Conservation (phyloP, 257 asterid species). For the Capsicum chinense region DNA sequence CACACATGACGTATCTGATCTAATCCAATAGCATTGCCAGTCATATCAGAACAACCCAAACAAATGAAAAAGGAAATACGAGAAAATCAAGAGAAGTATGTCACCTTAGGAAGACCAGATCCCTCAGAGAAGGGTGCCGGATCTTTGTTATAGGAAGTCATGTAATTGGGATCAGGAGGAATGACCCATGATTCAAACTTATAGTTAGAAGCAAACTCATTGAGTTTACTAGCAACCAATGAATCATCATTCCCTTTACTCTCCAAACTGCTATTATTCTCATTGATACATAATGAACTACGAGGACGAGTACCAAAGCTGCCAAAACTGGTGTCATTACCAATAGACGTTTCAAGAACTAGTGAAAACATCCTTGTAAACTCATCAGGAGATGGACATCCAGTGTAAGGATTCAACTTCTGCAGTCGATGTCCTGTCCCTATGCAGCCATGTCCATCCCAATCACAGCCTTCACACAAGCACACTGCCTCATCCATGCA, state of each 20-base stretch:
- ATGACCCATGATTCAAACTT: conserved; percentile 23
- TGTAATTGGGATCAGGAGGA: conserved; percentile 35
- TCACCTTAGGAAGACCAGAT: conserved; percentile 51
- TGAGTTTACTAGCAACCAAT: conserved; percentile 27
- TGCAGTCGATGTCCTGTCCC: conserved; percentile 52
- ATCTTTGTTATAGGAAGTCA: conserved; percentile 36
- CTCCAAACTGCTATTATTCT: conserved; percentile 28
- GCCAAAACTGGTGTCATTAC: not conserved
- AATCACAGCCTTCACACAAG: conserved; percentile 58
- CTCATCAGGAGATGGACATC: conserved; percentile 59
- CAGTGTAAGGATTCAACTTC: conserved; percentile 48
- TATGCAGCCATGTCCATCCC: conserved; percentile 46
- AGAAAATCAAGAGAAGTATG: conserved; percentile 30
- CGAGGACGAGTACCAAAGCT: conserved; percentile 7
- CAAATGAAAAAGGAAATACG: conserved; percentile 4
- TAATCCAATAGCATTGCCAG: conserved; percentile 32
- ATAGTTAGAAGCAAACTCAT: conserved; percentile 12
- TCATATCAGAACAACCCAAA: not conserved
- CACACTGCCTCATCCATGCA: conserved; percentile 60
- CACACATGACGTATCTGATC: not conserved
- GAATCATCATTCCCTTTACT: conserved; percentile 31
- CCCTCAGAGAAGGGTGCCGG: conserved; percentile 48
- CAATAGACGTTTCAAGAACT: conserved; percentile 43
- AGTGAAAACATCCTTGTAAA: conserved; percentile 53
- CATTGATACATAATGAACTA: conserved; percentile 28